Percentiles rank a stretch among this genome's conserved stretches.
Evolutionary conservation across 208 protist species (phyloP).

Genomic region (Leishmania gerbilli): DNA sequence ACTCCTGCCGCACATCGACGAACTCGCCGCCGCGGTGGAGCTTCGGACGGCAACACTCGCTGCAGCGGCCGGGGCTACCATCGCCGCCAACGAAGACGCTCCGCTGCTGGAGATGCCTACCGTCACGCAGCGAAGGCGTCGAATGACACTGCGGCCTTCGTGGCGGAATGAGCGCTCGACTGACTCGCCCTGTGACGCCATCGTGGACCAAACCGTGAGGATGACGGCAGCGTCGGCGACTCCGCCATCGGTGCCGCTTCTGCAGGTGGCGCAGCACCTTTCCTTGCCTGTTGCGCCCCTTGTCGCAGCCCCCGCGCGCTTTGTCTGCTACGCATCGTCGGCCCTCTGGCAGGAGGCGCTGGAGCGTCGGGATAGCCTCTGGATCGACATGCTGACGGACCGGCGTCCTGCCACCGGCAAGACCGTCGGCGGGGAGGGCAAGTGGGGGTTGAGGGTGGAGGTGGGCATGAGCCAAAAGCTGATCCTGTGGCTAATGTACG

Average conservation of each 20-base stretch:
- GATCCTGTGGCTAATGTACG: slow-evolving; percentile 36
- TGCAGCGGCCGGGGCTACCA: neutral
- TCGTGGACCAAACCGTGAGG: neutral
- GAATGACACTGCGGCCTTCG: neutral
- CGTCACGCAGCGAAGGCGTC: neutral
- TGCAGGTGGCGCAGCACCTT: neutral
- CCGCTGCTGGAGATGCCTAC: neutral
- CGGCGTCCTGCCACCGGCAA: slow-evolving; percentile 18
- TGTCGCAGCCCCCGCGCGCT: slow-evolving; percentile 2
- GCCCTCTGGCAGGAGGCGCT: slow-evolving; percentile 27
- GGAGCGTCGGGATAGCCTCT: slow-evolving; percentile 21
- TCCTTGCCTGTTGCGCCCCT: neutral
- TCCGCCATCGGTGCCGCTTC: neutral
- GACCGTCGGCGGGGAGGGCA: slow-evolving; percentile 11
- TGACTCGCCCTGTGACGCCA: slow-evolving; percentile 5
- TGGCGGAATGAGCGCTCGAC: neutral
- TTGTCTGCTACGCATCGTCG: slow-evolving; percentile 22
- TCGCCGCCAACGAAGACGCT: neutral
- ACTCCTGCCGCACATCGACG: neutral
- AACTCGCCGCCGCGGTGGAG: neutral
- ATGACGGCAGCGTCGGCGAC: slow-evolving; percentile 3
- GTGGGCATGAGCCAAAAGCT: slow-evolving; percentile 46
- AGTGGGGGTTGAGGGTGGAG: slow-evolving; percentile 37
- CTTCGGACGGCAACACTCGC: neutral
- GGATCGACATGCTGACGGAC: slow-evolving; percentile 33